Evolutionary conservation across 306 rosid genomes (phyloP).

Genomic region (Herpetospermum pedunculosum): DNA sequence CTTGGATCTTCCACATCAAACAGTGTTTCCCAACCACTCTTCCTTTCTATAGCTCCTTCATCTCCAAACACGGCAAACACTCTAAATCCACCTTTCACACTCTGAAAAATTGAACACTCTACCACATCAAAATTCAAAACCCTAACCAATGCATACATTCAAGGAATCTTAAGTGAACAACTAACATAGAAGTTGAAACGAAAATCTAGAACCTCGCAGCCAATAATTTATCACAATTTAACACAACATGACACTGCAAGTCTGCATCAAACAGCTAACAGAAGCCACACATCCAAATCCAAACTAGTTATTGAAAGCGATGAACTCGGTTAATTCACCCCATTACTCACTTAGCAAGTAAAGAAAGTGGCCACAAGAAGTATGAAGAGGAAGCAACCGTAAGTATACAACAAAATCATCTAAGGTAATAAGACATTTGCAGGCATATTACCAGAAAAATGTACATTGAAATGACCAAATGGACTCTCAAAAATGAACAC

Average conservation of each 20-base stretch:
- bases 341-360: background rate
- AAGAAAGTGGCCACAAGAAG: background rate
- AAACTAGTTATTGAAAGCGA: background rate
- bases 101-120: slow-evolving; percentile 43
- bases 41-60: slow-evolving; percentile 47
- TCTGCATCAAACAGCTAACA: background rate
- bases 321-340: background rate
- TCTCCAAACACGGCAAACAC: slow-evolving; percentile 77
- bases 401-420: too few relatives aligned
- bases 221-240: background rate
- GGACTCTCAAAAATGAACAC: background rate
- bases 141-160: background rate
- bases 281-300: background rate
- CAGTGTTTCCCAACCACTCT: slow-evolving; percentile 66
- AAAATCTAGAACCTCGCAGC: background rate
- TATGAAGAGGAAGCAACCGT: background rate
- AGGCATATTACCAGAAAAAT: background rate
- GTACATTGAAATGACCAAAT: background rate
- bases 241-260: too few relatives aligned
- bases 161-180: background rate
- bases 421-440: too few relatives aligned
- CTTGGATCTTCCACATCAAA: slow-evolving; percentile 98
- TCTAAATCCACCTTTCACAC: slow-evolving; percentile 49
- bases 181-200: background rate
- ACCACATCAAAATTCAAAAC: slow-evolving; percentile 4